Base-by-base conservation (phyloP, 2,329 filamentous ascomycete genomes). In the Pyrenophora teres region DNA sequence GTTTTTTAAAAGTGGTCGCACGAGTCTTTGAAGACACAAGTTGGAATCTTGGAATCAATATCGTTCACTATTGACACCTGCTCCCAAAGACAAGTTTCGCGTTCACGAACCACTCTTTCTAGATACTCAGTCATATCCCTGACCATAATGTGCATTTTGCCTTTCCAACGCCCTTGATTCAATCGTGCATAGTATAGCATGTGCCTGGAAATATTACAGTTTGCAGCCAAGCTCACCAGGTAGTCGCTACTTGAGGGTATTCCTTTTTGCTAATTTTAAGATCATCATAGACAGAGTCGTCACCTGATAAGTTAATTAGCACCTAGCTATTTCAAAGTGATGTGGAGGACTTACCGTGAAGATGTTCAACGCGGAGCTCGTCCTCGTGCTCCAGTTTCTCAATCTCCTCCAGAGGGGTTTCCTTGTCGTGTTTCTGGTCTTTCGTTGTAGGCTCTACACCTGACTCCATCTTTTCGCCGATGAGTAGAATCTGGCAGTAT, bases 321-420 rank as follows among this genome's bases (percentile, higher is more conserved):
- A 40, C n/a, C 30, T 8, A 23, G 38, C 9, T 36, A 15, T 33
- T 12, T 41, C 31, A 27, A 38, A 54, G 39, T 16, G n/a, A 3
- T 3, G 6, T 4, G 1, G 4, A 39, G 13, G 33, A 50, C 68
- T 63, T 69, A 81, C 82, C 83, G 60, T 79, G 73, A 10, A 87
- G 73, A 60, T 83, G 74, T 66, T 81, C 78, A 69, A 91, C 85
- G 6, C 89, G 80, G 50, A 86, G 75, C 55, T 87, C 80, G 60
- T 94, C 89, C 68, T 93, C 89, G 10, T 87, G 81, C 69, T 91
- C 89, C 2, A 95, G 75, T 68, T 87, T 84, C 69, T 92, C 84
- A 39, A 96, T 70, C 62, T 90, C 87, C 57, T 90, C 85, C n/a
- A 80, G 76, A 0, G 88, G 86, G 2, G 85, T 82, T 56, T 86